These are phyloP conservation scores for Primulina eburnea DNA, from an alignment of 257 asterid genomes.

Conservation along the genomic window DNA sequence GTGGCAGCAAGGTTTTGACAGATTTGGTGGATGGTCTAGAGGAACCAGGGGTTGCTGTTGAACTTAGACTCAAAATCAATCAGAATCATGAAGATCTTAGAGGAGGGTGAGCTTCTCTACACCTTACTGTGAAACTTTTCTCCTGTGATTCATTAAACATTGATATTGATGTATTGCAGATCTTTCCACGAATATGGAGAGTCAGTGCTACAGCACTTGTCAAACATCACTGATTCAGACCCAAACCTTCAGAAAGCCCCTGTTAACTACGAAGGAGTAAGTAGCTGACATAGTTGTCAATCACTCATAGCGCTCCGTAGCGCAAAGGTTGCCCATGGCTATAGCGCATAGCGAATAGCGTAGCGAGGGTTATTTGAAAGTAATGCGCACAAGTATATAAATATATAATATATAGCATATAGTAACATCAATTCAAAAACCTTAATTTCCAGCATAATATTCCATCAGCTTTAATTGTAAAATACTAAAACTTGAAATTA, in stretches of 20 bases:
- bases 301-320: too few species aligned
- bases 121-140: constrained; percentile 14
- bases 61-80: constrained; percentile 82
- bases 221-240: constrained; percentile 47
- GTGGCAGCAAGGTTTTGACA: constrained; percentile 93
- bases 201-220: constrained; percentile 72
- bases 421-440: too few species aligned
- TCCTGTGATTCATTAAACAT: constrained; percentile 9
- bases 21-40: constrained; percentile 88
- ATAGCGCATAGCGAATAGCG: too few species aligned
- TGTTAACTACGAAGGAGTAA: constrained; percentile 95
- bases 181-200: constrained; percentile 95
- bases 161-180: constrained; percentile 39
- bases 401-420: too few species aligned
- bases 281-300: too few species aligned
- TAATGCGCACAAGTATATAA: too few species aligned
- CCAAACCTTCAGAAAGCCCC: constrained; percentile 79
- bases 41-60: constrained; percentile 77
- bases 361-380: too few species aligned
- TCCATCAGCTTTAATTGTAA: too few species aligned
- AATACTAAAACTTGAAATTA: too few species aligned
- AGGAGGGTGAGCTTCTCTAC: constrained; percentile 66
- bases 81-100: constrained; percentile 79
- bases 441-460: too few species aligned
- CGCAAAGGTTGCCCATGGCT: too few species aligned